phyloP scores from a whole-genome alignment of 805 yeast species.

The Candida silvicultrix region DNA sequence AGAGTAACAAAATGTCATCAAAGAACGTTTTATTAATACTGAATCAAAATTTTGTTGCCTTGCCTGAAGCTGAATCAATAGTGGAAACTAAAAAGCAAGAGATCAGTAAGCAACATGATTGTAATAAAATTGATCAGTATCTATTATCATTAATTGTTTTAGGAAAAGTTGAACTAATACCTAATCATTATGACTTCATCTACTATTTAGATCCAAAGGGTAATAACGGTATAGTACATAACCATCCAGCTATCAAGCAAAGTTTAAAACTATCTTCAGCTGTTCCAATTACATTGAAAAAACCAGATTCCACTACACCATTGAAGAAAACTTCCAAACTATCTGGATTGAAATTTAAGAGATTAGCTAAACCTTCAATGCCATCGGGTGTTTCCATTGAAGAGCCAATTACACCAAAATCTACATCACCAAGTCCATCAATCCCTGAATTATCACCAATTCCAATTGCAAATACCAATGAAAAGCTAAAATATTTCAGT shows the following conservation, averaged over 20 bases:
- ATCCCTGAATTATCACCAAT: conserved; percentile 12
- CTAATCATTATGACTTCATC: conserved; percentile 18
- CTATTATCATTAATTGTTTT: conserved; percentile 21
- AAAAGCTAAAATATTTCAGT: conserved; percentile 18
- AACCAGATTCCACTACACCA: not conserved
- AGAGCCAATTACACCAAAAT: not conserved
- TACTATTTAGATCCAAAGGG: conserved; percentile 19
- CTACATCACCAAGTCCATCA: conserved; percentile 11
- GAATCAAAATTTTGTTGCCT: conserved; percentile 19
- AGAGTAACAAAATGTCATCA: conserved; percentile 6
- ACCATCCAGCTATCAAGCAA: conserved; percentile 17
- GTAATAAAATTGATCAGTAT: conserved; percentile 17
- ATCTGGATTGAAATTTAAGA: conserved; percentile 21
- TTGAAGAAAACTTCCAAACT: conserved; percentile 18
- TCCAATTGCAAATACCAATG: conserved; percentile 8
- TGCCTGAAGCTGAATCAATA: conserved; percentile 16
- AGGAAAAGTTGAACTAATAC: conserved; percentile 12
- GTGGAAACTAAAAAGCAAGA: conserved; percentile 13
- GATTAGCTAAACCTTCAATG: conserved; percentile 7
- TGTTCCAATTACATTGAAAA: conserved; percentile 4
- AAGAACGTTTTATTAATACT: conserved; percentile 18
- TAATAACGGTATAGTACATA: conserved; percentile 18
- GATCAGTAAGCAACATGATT: conserved; percentile 7
- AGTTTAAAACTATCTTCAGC: conserved; percentile 9
- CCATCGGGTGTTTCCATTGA: not conserved